Conservation (phyloP, 176 grass and related monocot genomes). For the Aegilops tauschii region DNA sequence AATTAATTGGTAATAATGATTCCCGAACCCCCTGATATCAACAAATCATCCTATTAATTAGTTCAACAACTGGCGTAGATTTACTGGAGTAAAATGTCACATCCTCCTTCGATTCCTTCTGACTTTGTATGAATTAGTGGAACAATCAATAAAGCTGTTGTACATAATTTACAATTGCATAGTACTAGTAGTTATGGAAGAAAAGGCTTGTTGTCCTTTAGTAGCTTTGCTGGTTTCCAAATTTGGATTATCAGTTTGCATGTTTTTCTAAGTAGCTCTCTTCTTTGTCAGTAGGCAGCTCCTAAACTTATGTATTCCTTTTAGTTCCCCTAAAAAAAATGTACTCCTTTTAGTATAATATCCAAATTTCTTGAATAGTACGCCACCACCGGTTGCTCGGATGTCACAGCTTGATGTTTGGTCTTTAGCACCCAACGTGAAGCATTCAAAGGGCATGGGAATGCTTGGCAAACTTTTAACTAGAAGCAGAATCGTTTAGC, state of each 20-base stretch:
- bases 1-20: neutral
- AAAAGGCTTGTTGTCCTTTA: constrained; percentile 5
- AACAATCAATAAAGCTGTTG: neutral
- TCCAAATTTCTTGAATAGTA: neutral
- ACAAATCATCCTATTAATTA: neutral
- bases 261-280: neutral
- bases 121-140: neutral
- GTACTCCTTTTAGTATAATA: neutral
- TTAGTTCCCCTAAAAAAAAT: neutral
- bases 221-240: neutral
- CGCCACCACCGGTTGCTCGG: neutral
- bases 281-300: neutral
- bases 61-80: neutral
- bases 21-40: neutral
- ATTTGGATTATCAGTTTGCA: neutral
- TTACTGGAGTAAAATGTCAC: neutral
- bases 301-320: neutral
- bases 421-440: neutral
- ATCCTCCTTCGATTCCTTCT: neutral
- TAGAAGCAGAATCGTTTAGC: neutral
- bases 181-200: neutral
- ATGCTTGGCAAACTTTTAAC: neutral
- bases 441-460: neutral
- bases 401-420: neutral
- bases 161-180: neutral